A percentile compares a stretch with the other conserved stretches of the same genome.
Evolutionary conservation across 768 basidiomycete genomes (phyloP).

Genomic region (Boletellus ananas): DNA sequence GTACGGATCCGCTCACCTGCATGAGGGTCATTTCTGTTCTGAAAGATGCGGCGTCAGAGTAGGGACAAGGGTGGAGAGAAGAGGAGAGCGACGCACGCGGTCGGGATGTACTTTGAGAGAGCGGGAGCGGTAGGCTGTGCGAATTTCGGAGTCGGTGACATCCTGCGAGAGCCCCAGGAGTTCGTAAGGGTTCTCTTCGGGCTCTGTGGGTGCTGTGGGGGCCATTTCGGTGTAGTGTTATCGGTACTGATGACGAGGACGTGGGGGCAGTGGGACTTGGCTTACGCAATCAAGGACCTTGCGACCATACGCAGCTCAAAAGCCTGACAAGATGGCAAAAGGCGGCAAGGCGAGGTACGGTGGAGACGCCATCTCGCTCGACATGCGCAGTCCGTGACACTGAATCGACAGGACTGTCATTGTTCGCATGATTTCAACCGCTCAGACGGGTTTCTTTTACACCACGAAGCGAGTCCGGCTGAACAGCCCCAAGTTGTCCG

Average conservation of each 20-base stretch:
- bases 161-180: slow-evolving; percentile 58
- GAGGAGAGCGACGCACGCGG: slow-evolving; percentile 48
- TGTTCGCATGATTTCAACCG: slow-evolving; percentile 85
- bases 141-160: slow-evolving; percentile 73
- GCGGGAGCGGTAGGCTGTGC: slow-evolving; percentile 71
- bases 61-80: slow-evolving; percentile 11
- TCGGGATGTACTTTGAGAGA: slow-evolving; percentile 89
- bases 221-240: slow-evolving; percentile 15
- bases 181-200: slow-evolving; percentile 72
- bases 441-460: slow-evolving; percentile 90
- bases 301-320: slow-evolving; percentile 1
- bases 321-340: slow-evolving; percentile 48
- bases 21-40: slow-evolving; percentile 80
- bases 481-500: slow-evolving; percentile 71
- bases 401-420: slow-evolving; percentile 62
- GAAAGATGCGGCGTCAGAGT: background rate
- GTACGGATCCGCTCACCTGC: slow-evolving; percentile 45
- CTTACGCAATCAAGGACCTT: slow-evolving; percentile 13
- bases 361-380: background rate
- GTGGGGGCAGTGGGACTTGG: background rate
- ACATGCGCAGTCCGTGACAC: background rate
- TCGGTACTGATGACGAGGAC: background rate
- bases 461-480: slow-evolving; percentile 70
- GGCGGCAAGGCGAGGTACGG: slow-evolving; percentile 59
- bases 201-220: slow-evolving; percentile 35